Percentiles rank a stretch among this genome's conserved stretches.
Evolutionary conservation across 164 flowering plant species (phyloP).

Genomic region (Aristolochia californica): DNA sequence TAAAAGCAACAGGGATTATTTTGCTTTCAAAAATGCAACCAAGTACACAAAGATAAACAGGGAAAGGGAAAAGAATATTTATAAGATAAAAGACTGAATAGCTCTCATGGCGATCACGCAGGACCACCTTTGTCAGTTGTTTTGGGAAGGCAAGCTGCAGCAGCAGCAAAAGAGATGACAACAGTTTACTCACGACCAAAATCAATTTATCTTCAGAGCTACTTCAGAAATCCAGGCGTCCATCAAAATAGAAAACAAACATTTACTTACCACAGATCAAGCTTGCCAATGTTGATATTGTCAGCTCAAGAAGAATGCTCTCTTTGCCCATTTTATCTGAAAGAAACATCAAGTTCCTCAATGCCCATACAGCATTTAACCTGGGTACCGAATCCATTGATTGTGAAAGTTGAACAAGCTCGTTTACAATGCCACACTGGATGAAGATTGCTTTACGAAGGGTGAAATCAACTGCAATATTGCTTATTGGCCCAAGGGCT

Average conservation of each 20-base stretch:
- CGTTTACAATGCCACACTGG: slow-evolving; percentile 59
- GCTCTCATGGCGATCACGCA: too few relatives aligned
- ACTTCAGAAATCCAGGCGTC: too few relatives aligned
- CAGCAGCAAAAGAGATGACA: too few relatives aligned
- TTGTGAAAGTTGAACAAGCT: slow-evolving; percentile 62
- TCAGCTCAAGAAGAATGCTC: slow-evolving; percentile 47
- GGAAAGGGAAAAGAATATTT: background rate
- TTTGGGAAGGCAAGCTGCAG: too few relatives aligned
- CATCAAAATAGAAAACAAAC: background rate
- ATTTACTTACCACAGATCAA: slow-evolving; percentile 61
- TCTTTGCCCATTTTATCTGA: slow-evolving; percentile 57
- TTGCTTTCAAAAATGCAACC: too few relatives aligned
- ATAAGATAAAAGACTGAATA: background rate
- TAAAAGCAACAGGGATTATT: background rate
- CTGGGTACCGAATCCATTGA: slow-evolving; percentile 76
- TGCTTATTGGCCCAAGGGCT: slow-evolving; percentile 73
- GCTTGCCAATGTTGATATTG: slow-evolving; percentile 50
- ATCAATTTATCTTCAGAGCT: too few relatives aligned
- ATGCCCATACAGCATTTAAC: slow-evolving; percentile 66
- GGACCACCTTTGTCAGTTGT: background rate
- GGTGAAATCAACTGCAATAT: slow-evolving; percentile 71
- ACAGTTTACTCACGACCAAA: too few relatives aligned
- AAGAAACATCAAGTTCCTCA: slow-evolving; percentile 72
- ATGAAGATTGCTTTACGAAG: slow-evolving; percentile 42
- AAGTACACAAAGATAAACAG: background rate